phyloP scores from a whole-genome alignment of 805 yeast genomes.

The Nematodospora valgi region DNA sequence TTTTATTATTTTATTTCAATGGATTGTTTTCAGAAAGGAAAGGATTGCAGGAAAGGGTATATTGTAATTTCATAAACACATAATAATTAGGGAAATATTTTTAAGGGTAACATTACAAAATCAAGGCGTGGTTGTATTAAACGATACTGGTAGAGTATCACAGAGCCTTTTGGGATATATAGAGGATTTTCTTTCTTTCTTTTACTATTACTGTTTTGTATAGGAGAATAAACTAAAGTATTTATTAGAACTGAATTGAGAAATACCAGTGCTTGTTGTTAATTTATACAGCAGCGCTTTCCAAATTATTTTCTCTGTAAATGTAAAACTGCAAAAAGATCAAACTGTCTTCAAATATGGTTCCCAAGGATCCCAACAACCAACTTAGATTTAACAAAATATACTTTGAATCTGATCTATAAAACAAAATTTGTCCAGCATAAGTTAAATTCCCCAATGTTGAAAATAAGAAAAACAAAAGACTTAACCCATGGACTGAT shows the following conservation, averaged over 20 bases:
- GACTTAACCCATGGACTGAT: slow-evolving; percentile 82
- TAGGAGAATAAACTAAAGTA: no score
- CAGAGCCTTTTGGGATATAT: no score
- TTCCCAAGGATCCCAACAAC: slow-evolving; percentile 77
- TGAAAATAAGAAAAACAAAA: slow-evolving; percentile 73
- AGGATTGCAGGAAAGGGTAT: background rate
- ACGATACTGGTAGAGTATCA: no score
- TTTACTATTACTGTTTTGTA: no score
- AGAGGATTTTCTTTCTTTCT: no score
- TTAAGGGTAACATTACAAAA: no score
- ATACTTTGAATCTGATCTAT: slow-evolving; percentile 59
- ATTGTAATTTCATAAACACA: no score
- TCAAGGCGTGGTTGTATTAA: no score
- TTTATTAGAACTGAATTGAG: no score
- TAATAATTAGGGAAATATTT: no score
- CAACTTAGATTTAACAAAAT: slow-evolving; percentile 64
- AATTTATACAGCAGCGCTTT: background rate
- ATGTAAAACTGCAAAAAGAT: slow-evolving; percentile 67
- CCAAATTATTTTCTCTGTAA: slow-evolving; percentile 35
- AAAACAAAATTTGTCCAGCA: slow-evolving; percentile 68
- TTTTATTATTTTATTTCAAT: slow-evolving; percentile 1
- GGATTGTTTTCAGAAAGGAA: slow-evolving; percentile 1
- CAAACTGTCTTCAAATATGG: slow-evolving; percentile 64
- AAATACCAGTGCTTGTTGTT: no score
- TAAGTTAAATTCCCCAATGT: slow-evolving; percentile 73